Base-by-base conservation (phyloP, 768 basidiomycete genomes). In the Pulveroboletus ravenelii region DNA sequence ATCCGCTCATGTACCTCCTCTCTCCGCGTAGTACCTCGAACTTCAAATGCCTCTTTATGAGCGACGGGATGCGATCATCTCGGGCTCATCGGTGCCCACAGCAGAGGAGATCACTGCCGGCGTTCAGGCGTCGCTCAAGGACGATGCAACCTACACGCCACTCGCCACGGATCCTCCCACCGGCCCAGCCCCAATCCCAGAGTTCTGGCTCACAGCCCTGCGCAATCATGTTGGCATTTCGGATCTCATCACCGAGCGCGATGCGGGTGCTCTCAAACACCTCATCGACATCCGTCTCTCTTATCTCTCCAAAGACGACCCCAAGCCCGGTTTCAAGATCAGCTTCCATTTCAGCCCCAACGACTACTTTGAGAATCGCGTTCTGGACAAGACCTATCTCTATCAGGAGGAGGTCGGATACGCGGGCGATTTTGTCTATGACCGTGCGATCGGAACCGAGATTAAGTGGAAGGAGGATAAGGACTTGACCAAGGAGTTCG, bases 381-480 rank as follows among this genome's bases (percentile, higher is more conserved):
- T 82, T 45, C 77, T 99, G 57, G 83, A 84, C 60, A 99, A 99
- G 81, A 94, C 92, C 5, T 99, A 99, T 66, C 76, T 88, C 58
- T 99, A 98, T 70, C 84, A 84, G 65, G 84, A 89, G 56, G 88
- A 95, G 67, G 85, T 94, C 38, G 90, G 89, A n/a, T 96, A 97
- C 70, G 80, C 84, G 40, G 95, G 95, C 62, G 95, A 98, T 75
- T 96, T 95, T 64, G 84, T 95, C 43, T 99, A 95, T 70, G 93
- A 96, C 76, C 86, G 82, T 54, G 92, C 95, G 41, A 82, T 90
- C 63, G 95, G 95, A 18, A 87, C 87, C 40, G 79, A 85, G 63
- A 93, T 99, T 74, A 82, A 85, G 70, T 99, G 95, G 95, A 95
- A 95, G 74, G 93, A 91, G 69, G 94, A 95, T 61, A 94, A 96